Evolutionary conservation across 163 green algal genomes (phyloP), one percentile per base, ranked within the genome.

Genomic region (Chlorella variabilis): DNA sequence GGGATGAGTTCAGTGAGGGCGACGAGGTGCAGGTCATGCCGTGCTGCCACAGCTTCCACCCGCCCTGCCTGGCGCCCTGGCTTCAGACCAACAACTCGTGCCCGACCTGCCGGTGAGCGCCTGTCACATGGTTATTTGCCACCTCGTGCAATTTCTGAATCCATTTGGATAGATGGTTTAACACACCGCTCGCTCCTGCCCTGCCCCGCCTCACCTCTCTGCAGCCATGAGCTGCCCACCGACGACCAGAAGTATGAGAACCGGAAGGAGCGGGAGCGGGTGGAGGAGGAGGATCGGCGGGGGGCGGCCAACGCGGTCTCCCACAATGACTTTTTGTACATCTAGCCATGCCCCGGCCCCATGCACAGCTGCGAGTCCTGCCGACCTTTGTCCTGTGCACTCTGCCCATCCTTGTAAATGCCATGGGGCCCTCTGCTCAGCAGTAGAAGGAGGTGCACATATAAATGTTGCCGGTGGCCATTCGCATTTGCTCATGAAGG

Each of bases 311-410:
- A 92, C 65, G 93, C 93, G 25, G 54, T 94, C 11, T 81, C 61
- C 3, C 89, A 94, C 74, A 90, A 87, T 59, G 93, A 96, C 38
- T 96, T 95, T 71, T 71, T 94, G 36, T 96, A 94, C 75, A 89
- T 89, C 1, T 93, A 51, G 31, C 23, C 11, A 11, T 54, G 45
- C 45, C 45, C n/a, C n/a, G n/a, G n/a, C n/a, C n/a, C n/a, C n/a
- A n/a, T n/a, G n/a, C n/a, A n/a, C n/a, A n/a, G n/a, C n/a, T n/a
- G n/a, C n/a, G n/a, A n/a, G n/a, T n/a, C n/a, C n/a, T n/a, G n/a
- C n/a, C n/a, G n/a, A n/a, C n/a, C n/a, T n/a, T n/a, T n/a, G n/a
- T n/a, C n/a, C n/a, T n/a, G n/a, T n/a, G n/a, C n/a, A n/a, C n/a
- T n/a, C n/a, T n/a, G n/a, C n/a, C n/a, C n/a, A n/a, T n/a, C n/a